Conservation (phyloP, 495 filamentous ascomycete species). For the Recurvomyces mirabilis region DNA sequence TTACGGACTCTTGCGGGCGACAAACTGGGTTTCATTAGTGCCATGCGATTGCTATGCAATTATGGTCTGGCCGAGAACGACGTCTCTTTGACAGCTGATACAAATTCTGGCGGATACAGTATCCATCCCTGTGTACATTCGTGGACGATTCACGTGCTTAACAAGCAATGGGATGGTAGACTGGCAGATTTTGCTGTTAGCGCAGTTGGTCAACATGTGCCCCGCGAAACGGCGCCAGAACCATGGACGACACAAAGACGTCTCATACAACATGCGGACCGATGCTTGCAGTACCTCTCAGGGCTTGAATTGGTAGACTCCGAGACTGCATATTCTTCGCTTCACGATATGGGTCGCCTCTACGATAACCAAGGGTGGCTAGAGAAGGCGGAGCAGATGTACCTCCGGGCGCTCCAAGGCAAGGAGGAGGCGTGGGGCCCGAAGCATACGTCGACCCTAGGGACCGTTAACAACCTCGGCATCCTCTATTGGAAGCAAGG, state of each 20-base stretch:
- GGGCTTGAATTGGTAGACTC: neutral
- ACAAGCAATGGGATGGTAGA: neutral
- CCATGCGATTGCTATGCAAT: neutral
- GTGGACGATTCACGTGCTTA: neutral
- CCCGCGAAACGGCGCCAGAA: neutral
- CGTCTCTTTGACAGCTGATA: neutral
- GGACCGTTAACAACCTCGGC: slow-evolving; percentile 24
- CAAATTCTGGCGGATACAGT: neutral
- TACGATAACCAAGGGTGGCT: neutral
- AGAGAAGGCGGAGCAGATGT: slow-evolving; percentile 28
- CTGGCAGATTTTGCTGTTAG: neutral
- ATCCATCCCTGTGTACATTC: neutral
- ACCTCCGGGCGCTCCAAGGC: slow-evolving; percentile 21
- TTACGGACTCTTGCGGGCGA: neutral
- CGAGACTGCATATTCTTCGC: neutral
- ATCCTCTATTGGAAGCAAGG: slow-evolving; percentile 21
- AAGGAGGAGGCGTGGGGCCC: slow-evolving; percentile 31
- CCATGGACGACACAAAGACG: neutral
- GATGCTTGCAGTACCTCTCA: neutral
- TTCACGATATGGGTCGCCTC: neutral
- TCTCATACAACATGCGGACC: neutral
- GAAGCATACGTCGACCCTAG: slow-evolving; percentile 34
- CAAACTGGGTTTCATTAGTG: neutral
- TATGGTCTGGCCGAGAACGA: neutral
- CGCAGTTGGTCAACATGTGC: neutral